phyloP scores from a whole-genome alignment of 306 rosid species.

The Betula pendula region DNA sequence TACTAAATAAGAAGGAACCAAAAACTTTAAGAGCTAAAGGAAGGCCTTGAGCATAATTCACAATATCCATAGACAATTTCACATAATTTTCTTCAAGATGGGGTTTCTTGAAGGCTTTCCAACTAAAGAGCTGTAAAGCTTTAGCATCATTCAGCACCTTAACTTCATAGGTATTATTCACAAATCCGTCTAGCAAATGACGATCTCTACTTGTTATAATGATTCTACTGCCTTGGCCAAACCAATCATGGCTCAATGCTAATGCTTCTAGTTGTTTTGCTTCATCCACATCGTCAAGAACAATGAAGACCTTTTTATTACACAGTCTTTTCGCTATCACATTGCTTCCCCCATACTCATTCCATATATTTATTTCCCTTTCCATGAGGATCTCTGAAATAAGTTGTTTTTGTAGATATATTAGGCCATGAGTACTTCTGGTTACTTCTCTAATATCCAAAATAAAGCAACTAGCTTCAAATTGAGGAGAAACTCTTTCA shows the following conservation, averaged over 20 bases:
- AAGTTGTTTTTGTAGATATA: neutral
- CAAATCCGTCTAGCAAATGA: neutral
- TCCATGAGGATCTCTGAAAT: neutral
- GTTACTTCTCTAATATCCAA: neutral
- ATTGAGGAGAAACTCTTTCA: neutral
- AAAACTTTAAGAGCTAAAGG: no score
- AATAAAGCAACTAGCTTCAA: constrained; percentile 17
- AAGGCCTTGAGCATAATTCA: constrained; percentile 8
- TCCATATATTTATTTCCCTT: neutral
- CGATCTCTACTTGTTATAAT: neutral
- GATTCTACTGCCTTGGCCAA: neutral
- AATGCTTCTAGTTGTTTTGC: no score
- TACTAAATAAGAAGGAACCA: no score
- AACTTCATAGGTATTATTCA: constrained; percentile 17
- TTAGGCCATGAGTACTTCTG: neutral
- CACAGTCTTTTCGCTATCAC: no score
- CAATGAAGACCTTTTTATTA: neutral
- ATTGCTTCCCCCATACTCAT: no score
- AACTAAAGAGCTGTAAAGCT: constrained; percentile 24
- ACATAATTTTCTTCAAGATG: constrained; percentile 4
- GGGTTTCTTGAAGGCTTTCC: constrained; percentile 14
- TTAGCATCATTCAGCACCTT: neutral
- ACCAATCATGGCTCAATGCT: neutral
- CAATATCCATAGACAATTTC: constrained; percentile 3
- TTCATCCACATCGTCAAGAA: no score